phyloP scores from a whole-genome alignment of 164 flowering plant species.

The Vitis riparia region DNA sequence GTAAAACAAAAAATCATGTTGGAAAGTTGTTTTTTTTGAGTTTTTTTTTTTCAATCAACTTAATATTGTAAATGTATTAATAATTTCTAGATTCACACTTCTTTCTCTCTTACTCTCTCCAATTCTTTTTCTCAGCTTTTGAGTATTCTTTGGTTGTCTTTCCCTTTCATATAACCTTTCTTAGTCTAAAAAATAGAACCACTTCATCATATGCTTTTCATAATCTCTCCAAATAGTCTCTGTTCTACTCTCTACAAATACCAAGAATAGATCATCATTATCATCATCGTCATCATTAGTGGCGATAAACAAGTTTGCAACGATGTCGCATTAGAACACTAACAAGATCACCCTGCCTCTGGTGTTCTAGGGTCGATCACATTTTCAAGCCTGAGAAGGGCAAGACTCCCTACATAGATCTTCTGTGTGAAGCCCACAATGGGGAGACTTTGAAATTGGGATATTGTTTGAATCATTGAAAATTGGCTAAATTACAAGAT shows the following conservation, averaged over 20 bases:
- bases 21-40: too few species aligned
- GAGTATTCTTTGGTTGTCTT: constrained; percentile 42
- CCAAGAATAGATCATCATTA: constrained; percentile 4
- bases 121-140: not conserved
- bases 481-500: constrained; percentile 47
- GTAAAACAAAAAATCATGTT: too few species aligned
- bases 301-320: constrained; percentile 72
- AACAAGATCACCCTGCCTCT: constrained; percentile 16
- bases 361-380: too few species aligned
- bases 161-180: constrained; percentile 21
- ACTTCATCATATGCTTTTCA: constrained; percentile 7
- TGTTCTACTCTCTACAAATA: constrained; percentile 20
- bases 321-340: too few species aligned
- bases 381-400: not conserved
- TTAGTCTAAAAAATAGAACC: constrained; percentile 22
- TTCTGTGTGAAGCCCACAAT: constrained; percentile 78
- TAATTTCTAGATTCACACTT: not conserved
- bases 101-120: constrained; percentile 9
- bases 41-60: too few species aligned
- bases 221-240: not conserved
- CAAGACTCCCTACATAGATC: constrained; percentile 38
- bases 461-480: constrained; percentile 60
- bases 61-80: too few species aligned
- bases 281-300: constrained; percentile 15
- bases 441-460: constrained; percentile 71